Conservation (phyloP, 108 stramenopile species). For the Hondaea fermentalgiana region DNA sequence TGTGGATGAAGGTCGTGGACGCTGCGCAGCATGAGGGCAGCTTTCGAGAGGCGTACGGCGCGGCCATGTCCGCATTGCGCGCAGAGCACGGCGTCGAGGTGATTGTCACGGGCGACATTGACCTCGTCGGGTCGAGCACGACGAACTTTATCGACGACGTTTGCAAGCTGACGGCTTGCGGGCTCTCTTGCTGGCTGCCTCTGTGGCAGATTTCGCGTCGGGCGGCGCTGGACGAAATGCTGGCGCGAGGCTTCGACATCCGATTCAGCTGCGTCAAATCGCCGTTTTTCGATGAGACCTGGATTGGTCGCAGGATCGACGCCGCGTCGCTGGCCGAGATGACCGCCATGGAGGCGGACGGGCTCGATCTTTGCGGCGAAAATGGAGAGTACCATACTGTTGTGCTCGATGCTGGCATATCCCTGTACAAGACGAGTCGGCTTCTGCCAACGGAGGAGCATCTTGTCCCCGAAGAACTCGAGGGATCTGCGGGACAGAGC, state of each 20-base stretch:
- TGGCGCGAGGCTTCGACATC: not conserved
- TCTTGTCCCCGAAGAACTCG: not conserved
- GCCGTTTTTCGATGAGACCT: not conserved
- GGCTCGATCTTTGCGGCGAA: slow-evolving; percentile 11
- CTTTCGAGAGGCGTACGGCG: not conserved
- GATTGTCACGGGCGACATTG: slow-evolving; percentile 9
- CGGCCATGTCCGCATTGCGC: not conserved
- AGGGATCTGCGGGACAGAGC: not conserved
- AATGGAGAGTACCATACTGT: slow-evolving; percentile 8
- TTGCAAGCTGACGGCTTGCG: not conserved
- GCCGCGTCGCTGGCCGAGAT: not conserved
- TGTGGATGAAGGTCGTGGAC: not conserved
- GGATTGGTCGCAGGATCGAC: not conserved
- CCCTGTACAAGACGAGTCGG: not conserved
- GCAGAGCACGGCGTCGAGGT: not conserved
- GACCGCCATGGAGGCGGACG: not conserved
- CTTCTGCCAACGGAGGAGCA: not conserved
- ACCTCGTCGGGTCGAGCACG: not conserved
- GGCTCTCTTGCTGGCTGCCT: not conserved
- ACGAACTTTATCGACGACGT: not conserved
- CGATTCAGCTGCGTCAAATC: not conserved
- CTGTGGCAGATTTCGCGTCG: not conserved
- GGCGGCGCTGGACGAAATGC: not conserved
- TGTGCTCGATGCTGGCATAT: not conserved
- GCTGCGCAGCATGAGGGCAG: not conserved